A percentile compares a stretch with the other conserved stretches of the same genome.
phyloP scores from a whole-genome alignment of 768 basidiomycete species.

The Phylloporus sp. region DNA sequence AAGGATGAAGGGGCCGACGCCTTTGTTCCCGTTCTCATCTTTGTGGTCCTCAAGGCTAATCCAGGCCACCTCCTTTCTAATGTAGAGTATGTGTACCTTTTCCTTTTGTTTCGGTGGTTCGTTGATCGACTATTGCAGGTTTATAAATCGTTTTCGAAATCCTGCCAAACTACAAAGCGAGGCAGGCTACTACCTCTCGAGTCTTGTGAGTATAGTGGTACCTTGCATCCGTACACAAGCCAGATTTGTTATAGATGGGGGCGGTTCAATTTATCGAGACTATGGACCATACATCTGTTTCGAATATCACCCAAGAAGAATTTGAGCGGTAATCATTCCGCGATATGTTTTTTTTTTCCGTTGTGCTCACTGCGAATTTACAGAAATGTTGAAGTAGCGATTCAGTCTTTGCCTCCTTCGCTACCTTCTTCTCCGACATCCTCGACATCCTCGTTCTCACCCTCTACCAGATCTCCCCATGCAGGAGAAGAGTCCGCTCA shows the following conservation, averaged over 20 bases:
- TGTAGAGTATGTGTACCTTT: constrained; percentile 64
- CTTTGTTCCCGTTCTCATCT: constrained; percentile 93
- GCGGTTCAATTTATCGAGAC: constrained; percentile 97
- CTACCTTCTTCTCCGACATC: constrained; percentile 31
- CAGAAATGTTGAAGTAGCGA: constrained; percentile 59
- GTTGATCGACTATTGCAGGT: constrained; percentile 44
- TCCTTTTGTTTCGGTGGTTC: not conserved
- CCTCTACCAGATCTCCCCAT: constrained; percentile 39
- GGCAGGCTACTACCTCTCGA: constrained; percentile 95
- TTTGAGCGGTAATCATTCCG: constrained; percentile 68
- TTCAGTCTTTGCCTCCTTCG: constrained; percentile 42
- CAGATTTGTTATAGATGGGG: constrained; percentile 62
- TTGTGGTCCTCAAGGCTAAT: constrained; percentile 90
- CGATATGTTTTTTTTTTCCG: not conserved
- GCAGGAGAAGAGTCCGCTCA: constrained; percentile 89
- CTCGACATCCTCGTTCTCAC: constrained; percentile 36
- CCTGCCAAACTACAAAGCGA: constrained; percentile 89
- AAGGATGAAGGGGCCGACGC: constrained; percentile 89
- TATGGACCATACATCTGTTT: constrained; percentile 93
- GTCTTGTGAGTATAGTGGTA: constrained; percentile 57
- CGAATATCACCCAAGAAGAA: constrained; percentile 90
- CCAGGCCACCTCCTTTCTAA: constrained; percentile 92
- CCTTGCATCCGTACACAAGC: constrained; percentile 1
- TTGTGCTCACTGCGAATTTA: constrained; percentile 4
- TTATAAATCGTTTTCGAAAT: constrained; percentile 93